Conservation (phyloP, 495 filamentous ascomycete species). For the Peziza echinospora region DNA sequence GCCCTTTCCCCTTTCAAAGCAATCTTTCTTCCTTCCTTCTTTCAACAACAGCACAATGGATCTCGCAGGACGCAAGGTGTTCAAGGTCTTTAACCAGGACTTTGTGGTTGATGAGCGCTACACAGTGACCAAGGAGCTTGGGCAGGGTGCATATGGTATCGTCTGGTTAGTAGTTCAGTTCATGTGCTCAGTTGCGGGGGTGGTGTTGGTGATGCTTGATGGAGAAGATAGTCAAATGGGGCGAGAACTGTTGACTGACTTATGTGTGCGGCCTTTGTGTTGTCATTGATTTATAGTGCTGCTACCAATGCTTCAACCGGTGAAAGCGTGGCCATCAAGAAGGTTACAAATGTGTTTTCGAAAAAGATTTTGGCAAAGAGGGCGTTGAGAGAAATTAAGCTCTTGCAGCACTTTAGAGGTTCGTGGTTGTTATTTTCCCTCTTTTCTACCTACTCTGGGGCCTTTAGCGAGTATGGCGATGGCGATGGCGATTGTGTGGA, state of each 20-base stretch:
- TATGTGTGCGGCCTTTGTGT: too few relatives aligned
- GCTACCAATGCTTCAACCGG: slow-evolving; percentile 76
- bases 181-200: background rate
- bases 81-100: slow-evolving; percentile 99
- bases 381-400: slow-evolving; percentile 91
- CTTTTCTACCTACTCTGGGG: too few relatives aligned
- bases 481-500: background rate
- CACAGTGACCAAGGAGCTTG: slow-evolving; percentile 94
- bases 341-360: slow-evolving; percentile 99
- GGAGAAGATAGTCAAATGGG: too few relatives aligned
- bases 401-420: slow-evolving; percentile 91
- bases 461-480: slow-evolving; percentile 2
- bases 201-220: background rate
- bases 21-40: too few relatives aligned
- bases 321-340: slow-evolving; percentile 98
- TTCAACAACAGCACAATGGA: slow-evolving; percentile 40
- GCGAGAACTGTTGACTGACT: too few relatives aligned
- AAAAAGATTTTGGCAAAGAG: slow-evolving; percentile 99
- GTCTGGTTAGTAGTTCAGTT: slow-evolving; percentile 52
- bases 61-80: slow-evolving; percentile 72
- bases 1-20: too few relatives aligned
- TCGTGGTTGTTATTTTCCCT: too few relatives aligned
- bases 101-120: slow-evolving; percentile 97
- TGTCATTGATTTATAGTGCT: slow-evolving; percentile 43
- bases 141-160: slow-evolving; percentile 94